These are phyloP conservation scores for Sechiopsis laciniata DNA, from an alignment of 306 rosid species.

Conservation along the genomic window DNA sequence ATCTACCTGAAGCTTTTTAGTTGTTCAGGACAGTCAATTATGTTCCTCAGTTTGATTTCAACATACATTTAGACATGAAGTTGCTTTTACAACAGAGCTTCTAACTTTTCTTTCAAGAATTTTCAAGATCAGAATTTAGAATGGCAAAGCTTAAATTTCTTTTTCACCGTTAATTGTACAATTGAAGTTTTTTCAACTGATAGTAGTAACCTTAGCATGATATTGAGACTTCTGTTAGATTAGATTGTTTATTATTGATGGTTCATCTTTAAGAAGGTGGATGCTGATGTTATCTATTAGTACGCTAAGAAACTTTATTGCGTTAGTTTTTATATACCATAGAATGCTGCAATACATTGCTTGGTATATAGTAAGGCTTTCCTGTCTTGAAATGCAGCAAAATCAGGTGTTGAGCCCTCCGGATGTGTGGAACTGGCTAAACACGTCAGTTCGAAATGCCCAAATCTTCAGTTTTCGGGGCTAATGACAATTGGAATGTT, in stretches of 20 bases:
- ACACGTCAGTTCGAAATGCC: conserved; percentile 57
- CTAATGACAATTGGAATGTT: conserved; percentile 95
- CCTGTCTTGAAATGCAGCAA: conserved; percentile 45
- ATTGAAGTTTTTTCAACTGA: not conserved
- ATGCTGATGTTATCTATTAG: not conserved
- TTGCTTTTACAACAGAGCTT: not conserved
- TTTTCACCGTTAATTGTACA: not conserved
- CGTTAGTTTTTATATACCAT: not conserved
- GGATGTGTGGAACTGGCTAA: conserved; percentile 68
- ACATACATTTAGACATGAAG: not conserved
- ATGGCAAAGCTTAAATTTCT: not conserved
- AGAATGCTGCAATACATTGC: not conserved
- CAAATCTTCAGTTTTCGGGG: conserved; percentile 77
- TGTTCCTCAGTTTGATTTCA: not conserved
- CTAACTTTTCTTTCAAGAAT: not conserved
- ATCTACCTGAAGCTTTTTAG: not conserved
- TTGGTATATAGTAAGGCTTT: not conserved
- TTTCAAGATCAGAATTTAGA: not conserved
- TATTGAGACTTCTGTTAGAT: not conserved
- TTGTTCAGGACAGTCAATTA: not conserved
- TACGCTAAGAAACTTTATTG: not conserved
- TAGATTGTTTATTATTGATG: not conserved
- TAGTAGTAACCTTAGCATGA: not conserved
- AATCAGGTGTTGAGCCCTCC: conserved; percentile 79
- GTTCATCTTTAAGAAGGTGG: not conserved